Base-by-base conservation (phyloP, 2,329 filamentous ascomycete species). In the Aspergillus terreus region DNA sequence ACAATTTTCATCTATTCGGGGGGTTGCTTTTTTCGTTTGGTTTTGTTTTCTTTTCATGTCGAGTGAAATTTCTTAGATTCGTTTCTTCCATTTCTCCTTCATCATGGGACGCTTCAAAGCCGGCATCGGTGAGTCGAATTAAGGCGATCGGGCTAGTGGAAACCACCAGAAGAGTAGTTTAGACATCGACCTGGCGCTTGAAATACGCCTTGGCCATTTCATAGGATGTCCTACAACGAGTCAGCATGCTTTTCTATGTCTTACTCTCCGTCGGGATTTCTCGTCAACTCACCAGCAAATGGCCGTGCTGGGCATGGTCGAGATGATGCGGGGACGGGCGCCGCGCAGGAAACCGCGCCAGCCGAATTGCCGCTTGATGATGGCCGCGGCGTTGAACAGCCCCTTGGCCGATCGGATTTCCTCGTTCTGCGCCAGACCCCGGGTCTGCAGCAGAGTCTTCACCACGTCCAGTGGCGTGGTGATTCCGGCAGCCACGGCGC, bases 391-490 rank as follows among this genome's bases (percentile, higher is more conserved):
- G 42, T 89, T 85, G 60, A 82, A 74, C 58, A 96, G 82, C 6
- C 92, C 87, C 64, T 85, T 90, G n/a, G 91, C 90, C n/a, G 84
- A 86, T 56, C 91, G 82, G 53, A 95, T 81, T 67, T 96, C 90
- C 14, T 82, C 74, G 65, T 96, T 94, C 19, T 80, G 78, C 0
- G 90, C 90, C 44, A 86, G 88, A 47, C 94, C 94, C 64, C 92
- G 83, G 7, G 94, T 99, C 73, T 99, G 94, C 61, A 99, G 76
- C 72, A 99, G 85, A 1, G 94, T 99, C 80, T 99, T 99, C 71
- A 99, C 94, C 35, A 99, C 94, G 66, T 99, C 94, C 77, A 99
- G 86, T 4, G 94, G 94, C 0, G 94, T 99, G 3, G 94, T 99
- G 46, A 97, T 78, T 43, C 90, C 94, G 17, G 94, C 92, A 2